phyloP scores from a whole-genome alignment of 2,329 filamentous ascomycete genomes.

The Fusarium tanahbumbuense region DNA sequence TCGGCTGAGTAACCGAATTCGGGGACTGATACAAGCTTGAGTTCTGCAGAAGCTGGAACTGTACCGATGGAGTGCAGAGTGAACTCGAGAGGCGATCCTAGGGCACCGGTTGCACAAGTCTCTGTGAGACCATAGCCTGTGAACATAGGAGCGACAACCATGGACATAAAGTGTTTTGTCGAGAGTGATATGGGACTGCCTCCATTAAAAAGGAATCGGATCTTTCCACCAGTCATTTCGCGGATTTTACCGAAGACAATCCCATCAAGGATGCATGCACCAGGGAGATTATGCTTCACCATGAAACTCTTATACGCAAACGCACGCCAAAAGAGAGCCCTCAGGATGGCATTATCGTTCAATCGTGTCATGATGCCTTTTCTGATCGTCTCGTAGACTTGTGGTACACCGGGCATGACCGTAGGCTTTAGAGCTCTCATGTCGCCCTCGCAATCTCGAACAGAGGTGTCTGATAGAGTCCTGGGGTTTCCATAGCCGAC shows the following conservation, averaged over 20 bases:
- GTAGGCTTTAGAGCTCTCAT: constrained; percentile 91
- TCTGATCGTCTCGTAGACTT: constrained; percentile 96
- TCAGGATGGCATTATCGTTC: constrained; percentile 74
- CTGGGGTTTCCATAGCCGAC: constrained; percentile 92
- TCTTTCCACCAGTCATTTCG: constrained; percentile 84
- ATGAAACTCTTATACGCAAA: constrained; percentile 69
- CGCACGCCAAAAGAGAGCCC: constrained; percentile 81
- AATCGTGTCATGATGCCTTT: constrained; percentile 89
- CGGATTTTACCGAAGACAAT: constrained; percentile 92
- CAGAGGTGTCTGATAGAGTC: constrained; percentile 85
- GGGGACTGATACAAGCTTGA: constrained; percentile 90
- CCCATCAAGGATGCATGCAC: constrained; percentile 77
- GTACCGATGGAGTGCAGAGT: constrained; percentile 80
- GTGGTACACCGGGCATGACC: constrained; percentile 91
- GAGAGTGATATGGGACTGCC: constrained; percentile 90
- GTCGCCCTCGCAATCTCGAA: constrained; percentile 90
- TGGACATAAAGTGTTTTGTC: constrained; percentile 89
- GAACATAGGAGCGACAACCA: constrained; percentile 94
- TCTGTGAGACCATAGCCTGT: constrained; percentile 94
- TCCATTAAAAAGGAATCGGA: constrained; percentile 92
- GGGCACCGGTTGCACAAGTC: constrained; percentile 81
- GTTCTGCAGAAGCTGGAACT: constrained; percentile 79
- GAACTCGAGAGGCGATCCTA: constrained; percentile 87
- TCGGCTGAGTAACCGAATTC: constrained; percentile 85
- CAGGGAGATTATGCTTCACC: constrained; percentile 69